Evolutionary conservation across 176 grass and related monocot genomes (phyloP), one percentile per base, ranked within the genome.

Genomic region (Zea mays): DNA sequence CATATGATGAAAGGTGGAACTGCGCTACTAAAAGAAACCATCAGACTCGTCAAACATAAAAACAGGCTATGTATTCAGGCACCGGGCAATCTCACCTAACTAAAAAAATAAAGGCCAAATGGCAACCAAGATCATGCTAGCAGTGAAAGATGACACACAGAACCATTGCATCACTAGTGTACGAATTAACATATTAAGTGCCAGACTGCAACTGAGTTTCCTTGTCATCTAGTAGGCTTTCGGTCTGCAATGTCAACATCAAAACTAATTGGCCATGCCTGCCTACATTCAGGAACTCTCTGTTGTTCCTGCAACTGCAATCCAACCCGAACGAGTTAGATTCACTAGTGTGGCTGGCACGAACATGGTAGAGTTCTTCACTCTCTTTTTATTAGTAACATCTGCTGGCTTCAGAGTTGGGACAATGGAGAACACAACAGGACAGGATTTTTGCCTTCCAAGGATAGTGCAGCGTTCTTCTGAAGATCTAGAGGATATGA

Each of bases 1-100:
- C 40, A 57, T 65, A 48, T 65, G 38, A 56, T 19, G 73, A 80
- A 84, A 84, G 81, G 86, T 80, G 75, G 76, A 88, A 80, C 69
- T 40, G 46, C 86, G 80, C 70, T 80, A 64, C 47, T 48, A 58
- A 65, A 33, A 80, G 62, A 42, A 71, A 51, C 16, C 4, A 71
- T 61, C 44, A 55, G 33, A 79, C 43, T 47, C 74, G 86, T 54
- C 69, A 54, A 74, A 45, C 54, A 77, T 27, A 19, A 50, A 65
- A 43, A 59, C 35, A 62, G 13, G 14, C 5, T 3, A 48, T 71
- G 35, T 16, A 39, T 51, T 65, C 65, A 71, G 42, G 54, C 42
- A 63, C 7, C 27, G 11, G 8, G 11, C 45, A 52, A 76, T 38
- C 33, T 40, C 40, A 7, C 8, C 33, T 77, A 40, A 84, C 70